Base-by-base conservation (phyloP, 805 yeast species). In the Spathaspora girioi region DNA sequence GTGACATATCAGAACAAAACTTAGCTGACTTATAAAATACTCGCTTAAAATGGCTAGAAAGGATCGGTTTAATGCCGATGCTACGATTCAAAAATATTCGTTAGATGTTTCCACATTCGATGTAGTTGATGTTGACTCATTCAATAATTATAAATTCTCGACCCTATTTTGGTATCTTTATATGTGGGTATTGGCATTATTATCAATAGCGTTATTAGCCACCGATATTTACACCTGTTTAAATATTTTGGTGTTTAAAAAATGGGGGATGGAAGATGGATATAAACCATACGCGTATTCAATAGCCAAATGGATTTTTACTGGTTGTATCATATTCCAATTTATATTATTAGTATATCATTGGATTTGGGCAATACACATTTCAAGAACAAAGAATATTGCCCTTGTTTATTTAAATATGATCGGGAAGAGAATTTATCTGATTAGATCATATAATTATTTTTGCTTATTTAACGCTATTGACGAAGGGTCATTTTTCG, bases 201-300 rank as follows among this genome's bases (percentile, higher is more conserved):
- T 81, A 14, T 75, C 83, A 0, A 70, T 84, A 51, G 78, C 81
- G 11, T 73, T 77, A 48, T 63, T 82, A 46, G 87, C 75, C 1
- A 78, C 87, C 1, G 97, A 90, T 70, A 75, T 89, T 20, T 90
- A 88, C 70, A 89, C 96, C 0, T 82, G 93, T 65, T 68, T 90
- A 51, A 83, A 80, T 58, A 77, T 90, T 42, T 71, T 89, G 57
- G 94, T 87, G 1, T 83, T 85, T 64, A 80, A 86, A 61, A 73
- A 80, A 45, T 86, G 93, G 93, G 76, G 84, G 3, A 75, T 82
- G 4, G 67, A 74, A 43, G 77, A 79, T 48, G 40, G 40, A 35
- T 70, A 69, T 52, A 59, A 70, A 52, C 75, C 76, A 2, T 75
- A 73, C 57, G 75, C 78, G 59, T 62, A 81, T 77, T 51, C 78